Percentiles rank a stretch among this genome's conserved stretches.
These are phyloP conservation scores for Dendrocalamus sinicus DNA, from an alignment of 176 grass and related monocot species.

Conservation along the genomic window DNA sequence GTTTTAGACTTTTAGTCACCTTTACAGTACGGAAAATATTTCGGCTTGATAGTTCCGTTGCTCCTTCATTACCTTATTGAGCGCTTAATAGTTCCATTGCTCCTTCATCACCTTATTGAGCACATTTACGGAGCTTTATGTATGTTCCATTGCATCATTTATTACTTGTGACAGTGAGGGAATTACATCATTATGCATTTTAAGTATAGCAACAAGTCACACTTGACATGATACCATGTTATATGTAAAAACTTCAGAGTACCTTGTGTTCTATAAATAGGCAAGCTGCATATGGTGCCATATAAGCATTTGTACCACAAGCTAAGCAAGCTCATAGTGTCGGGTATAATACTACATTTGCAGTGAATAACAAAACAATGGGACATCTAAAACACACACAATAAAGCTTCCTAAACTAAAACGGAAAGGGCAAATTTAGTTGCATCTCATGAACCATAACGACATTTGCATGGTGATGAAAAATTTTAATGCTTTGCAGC, in stretches of 20 bases:
- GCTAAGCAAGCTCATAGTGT: not conserved
- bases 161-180: no score
- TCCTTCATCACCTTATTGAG: not conserved
- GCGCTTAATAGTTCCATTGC: no score
- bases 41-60: not conserved
- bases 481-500: not conserved
- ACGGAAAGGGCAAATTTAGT: no score
- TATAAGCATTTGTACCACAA: not conserved
- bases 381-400: not conserved
- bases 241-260: not conserved
- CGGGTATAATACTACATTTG: not conserved
- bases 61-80: not conserved
- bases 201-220: not conserved
- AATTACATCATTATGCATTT: not conserved
- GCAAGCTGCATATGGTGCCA: slow-evolving; percentile 18
- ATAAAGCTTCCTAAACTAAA: not conserved
- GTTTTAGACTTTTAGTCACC: slow-evolving; percentile 27
- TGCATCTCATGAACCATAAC: not conserved
- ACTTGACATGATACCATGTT: not conserved
- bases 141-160: not conserved
- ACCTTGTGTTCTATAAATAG: not conserved
- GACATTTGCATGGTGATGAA: not conserved
- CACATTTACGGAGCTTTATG: not conserved
- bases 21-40: not conserved
- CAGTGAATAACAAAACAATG: not conserved